Base-by-base conservation (phyloP, 164 flowering plant species). In the Dillenia turbinata region DNA sequence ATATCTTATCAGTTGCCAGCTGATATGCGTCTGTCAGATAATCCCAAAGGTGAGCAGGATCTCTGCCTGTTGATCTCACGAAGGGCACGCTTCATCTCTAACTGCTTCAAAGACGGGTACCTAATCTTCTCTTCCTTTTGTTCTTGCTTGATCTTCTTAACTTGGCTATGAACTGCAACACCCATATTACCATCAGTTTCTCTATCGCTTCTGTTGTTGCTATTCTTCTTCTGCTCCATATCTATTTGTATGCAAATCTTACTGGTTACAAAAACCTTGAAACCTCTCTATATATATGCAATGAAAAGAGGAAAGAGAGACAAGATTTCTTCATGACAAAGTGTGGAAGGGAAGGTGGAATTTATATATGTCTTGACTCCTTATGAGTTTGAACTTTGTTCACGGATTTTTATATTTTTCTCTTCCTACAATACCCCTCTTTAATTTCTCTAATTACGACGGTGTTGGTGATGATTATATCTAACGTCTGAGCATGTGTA, bases 41-140 rank as follows among this genome's bases (percentile, higher is more conserved):
- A 57, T 10, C 95, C 95, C 15, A 88, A 68, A 9, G 95, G 86
- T 44, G 86, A 82, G 7, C 76, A 75, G 0, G 91, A 88, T 13
- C 77, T 77, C 22, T 78, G 79, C n/a, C 82, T 75, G 22, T 49
- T 73, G 67, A 81, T 67, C 24, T 70, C 84, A 4, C 81, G 71
- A n/a, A 76, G 56, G 40, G 66, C 79, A 0, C 72, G 72, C 58
- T 72, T 64, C 65, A 76, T 59, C 64, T 79, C 85, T 10, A 60
- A 75, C 61, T 75, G 79, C 50, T 63, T 56, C 17, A 76, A 65
- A 8, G 75, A 70, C 7, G 80, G 79, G 61, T 79, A 71, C 51
- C 62, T 73, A 49, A 80, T 78, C 71, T 81, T 86, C 79, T 86
- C 85, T 33, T 33, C 40, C 50, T 48, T 14, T 48, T 69, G 63